Conservation (phyloP, 1,284 basidiomycete genomes). For the Malassezia sympodialis region DNA sequence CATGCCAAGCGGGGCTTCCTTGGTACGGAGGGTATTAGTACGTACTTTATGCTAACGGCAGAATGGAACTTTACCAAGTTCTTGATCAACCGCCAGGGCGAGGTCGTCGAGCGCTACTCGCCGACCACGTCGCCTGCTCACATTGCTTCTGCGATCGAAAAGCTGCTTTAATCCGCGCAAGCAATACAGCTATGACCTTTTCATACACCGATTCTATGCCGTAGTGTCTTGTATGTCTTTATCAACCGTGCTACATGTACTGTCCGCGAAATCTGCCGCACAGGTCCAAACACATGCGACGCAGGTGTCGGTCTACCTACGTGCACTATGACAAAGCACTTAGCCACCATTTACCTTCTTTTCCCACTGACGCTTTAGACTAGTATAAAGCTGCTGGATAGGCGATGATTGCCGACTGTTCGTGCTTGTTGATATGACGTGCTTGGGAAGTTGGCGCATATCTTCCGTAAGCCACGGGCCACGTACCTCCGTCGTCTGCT, state of each 20-base stretch:
- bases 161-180: slow-evolving; percentile 40
- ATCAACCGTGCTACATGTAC: too few species aligned
- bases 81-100: slow-evolving; percentile 54
- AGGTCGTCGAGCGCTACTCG: slow-evolving; percentile 66
- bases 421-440: neutral
- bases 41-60: slow-evolving; percentile 6
- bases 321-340: too few species aligned
- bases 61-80: slow-evolving; percentile 54
- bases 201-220: neutral
- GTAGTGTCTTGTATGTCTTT: neutral
- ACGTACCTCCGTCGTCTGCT: slow-evolving; percentile 5
- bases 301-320: too few species aligned
- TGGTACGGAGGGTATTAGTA: slow-evolving; percentile 62
- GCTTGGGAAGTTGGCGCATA: neutral
- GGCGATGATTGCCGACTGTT: neutral
- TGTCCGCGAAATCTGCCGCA: too few species aligned
- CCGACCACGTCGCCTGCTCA: slow-evolving; percentile 64
- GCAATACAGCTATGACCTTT: neutral
- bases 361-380: slow-evolving; percentile 12
- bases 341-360: slow-evolving; percentile 1
- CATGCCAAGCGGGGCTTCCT: slow-evolving; percentile 63
- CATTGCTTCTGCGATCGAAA: slow-evolving; percentile 60
- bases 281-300: too few species aligned
- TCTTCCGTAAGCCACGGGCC: neutral
- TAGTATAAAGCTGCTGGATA: neutral